phyloP scores from a whole-genome alignment of 2,329 filamentous ascomycete genomes.

The Trichoderma sp. region DNA sequence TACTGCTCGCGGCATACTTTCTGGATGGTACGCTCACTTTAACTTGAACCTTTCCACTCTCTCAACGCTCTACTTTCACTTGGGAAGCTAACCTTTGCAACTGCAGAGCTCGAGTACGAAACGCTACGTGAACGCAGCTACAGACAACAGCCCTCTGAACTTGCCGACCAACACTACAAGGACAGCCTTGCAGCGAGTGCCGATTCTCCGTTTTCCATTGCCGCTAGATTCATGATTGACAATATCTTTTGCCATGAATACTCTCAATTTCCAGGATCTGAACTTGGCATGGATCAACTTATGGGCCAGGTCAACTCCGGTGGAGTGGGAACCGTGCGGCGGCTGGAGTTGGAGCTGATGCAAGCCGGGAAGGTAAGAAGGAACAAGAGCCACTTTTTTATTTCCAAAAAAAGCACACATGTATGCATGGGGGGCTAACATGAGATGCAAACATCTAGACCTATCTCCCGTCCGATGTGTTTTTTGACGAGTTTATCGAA shows the following conservation, averaged over 20 bases:
- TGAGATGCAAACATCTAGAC: conserved; percentile 33
- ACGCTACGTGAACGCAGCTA: conserved; percentile 40
- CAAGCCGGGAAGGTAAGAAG: conserved; percentile 53
- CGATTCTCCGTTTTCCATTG: conserved; percentile 42
- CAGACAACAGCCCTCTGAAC: conserved; percentile 46
- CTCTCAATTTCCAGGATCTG: conserved; percentile 39
- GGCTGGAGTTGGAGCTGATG: conserved; percentile 56
- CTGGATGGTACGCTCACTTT: conserved; percentile 50
- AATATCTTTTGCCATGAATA: conserved; percentile 44
- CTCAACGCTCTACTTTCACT: neutral
- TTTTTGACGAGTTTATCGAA: conserved; percentile 49
- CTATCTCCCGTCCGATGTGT: conserved; percentile 42
- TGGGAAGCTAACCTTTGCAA: neutral
- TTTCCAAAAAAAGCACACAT: neutral
- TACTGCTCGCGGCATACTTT: conserved; percentile 51
- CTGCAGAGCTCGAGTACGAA: conserved; percentile 53
- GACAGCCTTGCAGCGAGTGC: conserved; percentile 38
- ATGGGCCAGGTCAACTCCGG: conserved; percentile 43
- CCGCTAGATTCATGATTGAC: conserved; percentile 45
- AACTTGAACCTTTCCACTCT: neutral
- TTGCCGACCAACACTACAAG: conserved; percentile 49
- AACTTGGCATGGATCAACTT: conserved; percentile 43
- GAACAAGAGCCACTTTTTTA: neutral
- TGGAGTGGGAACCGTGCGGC: conserved; percentile 48
- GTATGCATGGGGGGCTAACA: conserved; percentile 30